phyloP scores from a whole-genome alignment of 2,329 filamentous ascomycete genomes.

The Immersiporthe knoxdaviesiana region DNA sequence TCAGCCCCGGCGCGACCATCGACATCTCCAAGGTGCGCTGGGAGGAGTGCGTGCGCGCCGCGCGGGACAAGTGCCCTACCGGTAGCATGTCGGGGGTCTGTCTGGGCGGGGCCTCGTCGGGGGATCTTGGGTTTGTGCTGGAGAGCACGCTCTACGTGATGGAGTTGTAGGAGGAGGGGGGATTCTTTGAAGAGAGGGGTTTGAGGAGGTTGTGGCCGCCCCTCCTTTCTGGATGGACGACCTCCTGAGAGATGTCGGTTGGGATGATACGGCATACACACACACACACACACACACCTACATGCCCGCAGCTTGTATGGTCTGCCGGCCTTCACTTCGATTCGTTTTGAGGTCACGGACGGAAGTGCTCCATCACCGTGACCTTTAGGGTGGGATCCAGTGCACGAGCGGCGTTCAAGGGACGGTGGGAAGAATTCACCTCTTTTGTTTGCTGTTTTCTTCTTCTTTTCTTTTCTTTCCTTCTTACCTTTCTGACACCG shows the following conservation, averaged over 20 bases:
- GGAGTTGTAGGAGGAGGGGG: constrained; percentile 4
- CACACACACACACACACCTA: neutral
- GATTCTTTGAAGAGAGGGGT: too few species aligned
- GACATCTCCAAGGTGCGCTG: constrained; percentile 56
- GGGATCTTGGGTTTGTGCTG: constrained; percentile 50
- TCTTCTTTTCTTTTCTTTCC: too few species aligned
- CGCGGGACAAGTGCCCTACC: constrained; percentile 53
- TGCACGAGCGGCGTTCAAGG: neutral
- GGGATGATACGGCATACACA: too few species aligned
- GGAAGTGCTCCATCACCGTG: constrained; percentile 23
- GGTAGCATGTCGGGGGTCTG: constrained; percentile 53
- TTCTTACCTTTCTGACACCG: neutral
- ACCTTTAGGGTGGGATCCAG: neutral
- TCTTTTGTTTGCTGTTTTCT: neutral
- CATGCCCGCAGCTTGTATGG: neutral
- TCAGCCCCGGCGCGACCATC: constrained; percentile 50
- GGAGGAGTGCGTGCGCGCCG: constrained; percentile 59
- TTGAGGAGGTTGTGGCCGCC: too few species aligned
- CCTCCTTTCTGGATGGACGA: neutral
- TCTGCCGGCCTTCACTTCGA: constrained; percentile 3
- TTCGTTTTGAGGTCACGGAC: constrained; percentile 13
- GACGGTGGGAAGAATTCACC: neutral
- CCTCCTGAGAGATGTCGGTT: neutral
- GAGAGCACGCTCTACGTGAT: constrained; percentile 32
- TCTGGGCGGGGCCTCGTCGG: constrained; percentile 50